These are phyloP conservation scores for Botrytis galanthina DNA, from an alignment of 2,329 filamentous ascomycete genomes.

Conservation along the genomic window DNA sequence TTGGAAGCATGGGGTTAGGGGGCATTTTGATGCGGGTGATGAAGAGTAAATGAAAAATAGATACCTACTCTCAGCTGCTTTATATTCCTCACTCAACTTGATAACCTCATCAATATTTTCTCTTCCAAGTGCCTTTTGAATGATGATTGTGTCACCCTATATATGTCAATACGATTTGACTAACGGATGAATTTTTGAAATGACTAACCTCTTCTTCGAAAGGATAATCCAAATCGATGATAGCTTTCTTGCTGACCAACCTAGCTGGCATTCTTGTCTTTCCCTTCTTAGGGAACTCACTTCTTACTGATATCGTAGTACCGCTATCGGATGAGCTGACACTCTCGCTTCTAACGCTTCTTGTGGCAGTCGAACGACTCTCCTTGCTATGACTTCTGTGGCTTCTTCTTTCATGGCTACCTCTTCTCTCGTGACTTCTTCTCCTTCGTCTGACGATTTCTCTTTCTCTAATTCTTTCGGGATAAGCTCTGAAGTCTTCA, in stretches of 20 bases:
- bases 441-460: slow-evolving; percentile 53
- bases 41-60: slow-evolving; percentile 14
- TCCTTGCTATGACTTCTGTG: slow-evolving; percentile 33
- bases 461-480: slow-evolving; percentile 59
- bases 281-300: slow-evolving; percentile 74
- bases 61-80: slow-evolving; percentile 48
- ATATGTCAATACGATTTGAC: slow-evolving; percentile 39
- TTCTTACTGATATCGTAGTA: slow-evolving; percentile 48
- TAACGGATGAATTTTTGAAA: background rate
- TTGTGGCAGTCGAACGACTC: slow-evolving; percentile 29
- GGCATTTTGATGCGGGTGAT: slow-evolving; percentile 11
- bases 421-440: slow-evolving; percentile 34
- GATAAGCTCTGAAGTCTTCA: slow-evolving; percentile 65
- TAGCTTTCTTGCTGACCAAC: slow-evolving; percentile 74
- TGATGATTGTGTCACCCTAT: slow-evolving; percentile 75
- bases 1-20: slow-evolving; percentile 24
- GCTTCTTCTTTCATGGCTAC: slow-evolving; percentile 34
- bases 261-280: slow-evolving; percentile 85
- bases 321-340: slow-evolving; percentile 45
- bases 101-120: slow-evolving; percentile 91
- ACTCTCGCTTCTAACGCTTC: slow-evolving; percentile 41
- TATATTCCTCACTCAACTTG: slow-evolving; percentile 75
- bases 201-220: slow-evolving; percentile 76
- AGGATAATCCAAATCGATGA: slow-evolving; percentile 82
- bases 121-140: slow-evolving; percentile 81